These are phyloP conservation scores for Pharnaceum exiguum DNA, from an alignment of 148 eudicot genomes.

Conservation along the genomic window DNA sequence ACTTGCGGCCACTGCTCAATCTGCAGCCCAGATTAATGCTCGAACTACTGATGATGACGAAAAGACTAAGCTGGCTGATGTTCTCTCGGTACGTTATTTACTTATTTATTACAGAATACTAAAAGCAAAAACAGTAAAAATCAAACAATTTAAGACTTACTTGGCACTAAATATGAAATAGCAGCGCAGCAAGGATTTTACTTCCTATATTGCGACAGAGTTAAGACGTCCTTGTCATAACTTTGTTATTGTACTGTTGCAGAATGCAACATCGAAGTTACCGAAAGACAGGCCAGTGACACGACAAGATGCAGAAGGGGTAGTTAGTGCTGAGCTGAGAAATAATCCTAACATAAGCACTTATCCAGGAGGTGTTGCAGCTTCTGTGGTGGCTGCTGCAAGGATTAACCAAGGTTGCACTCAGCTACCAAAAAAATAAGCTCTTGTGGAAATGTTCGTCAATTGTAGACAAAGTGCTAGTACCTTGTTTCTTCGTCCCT, in stretches of 20 bases:
- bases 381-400: conserved; percentile 78
- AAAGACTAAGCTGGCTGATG: conserved; percentile 56
- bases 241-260: conserved; percentile 3
- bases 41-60: conserved; percentile 37
- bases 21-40: conserved; percentile 73
- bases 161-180: too few species aligned
- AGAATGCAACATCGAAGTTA: conserved; percentile 65
- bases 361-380: conserved; percentile 79
- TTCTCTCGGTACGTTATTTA: conserved; percentile 40
- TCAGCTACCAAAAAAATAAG: neutral
- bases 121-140: neutral
- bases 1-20: conserved; percentile 81
- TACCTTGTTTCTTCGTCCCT: too few species aligned
- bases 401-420: conserved; percentile 50
- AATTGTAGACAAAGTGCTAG: too few species aligned
- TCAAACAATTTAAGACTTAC: too few species aligned
- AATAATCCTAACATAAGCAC: conserved; percentile 78
- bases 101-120: too few species aligned
- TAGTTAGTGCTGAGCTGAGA: conserved; percentile 82
- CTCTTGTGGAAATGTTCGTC: too few species aligned
- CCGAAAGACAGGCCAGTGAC: conserved; percentile 76
- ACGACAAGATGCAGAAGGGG: conserved; percentile 79
- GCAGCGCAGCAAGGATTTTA: too few species aligned
- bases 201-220: too few species aligned
- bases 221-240: too few species aligned